Conservation (phyloP, 2,329 filamentous ascomycete species). For the Lomentospora prolificans region DNA sequence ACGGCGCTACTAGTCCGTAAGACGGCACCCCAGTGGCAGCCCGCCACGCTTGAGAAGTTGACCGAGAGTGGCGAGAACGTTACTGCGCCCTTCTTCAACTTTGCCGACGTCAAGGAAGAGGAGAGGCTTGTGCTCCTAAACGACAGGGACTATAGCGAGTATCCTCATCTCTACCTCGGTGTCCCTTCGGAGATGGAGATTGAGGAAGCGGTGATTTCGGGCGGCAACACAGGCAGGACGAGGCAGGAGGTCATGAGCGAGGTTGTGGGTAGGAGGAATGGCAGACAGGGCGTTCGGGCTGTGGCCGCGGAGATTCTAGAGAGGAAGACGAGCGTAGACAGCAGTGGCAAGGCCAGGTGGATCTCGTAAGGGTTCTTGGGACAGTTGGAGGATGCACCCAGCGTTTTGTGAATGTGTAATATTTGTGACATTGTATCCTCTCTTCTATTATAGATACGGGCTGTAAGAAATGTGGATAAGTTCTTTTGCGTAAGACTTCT, state of each 20-base stretch:
- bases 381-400: not conserved
- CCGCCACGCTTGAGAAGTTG: conserved; percentile 61
- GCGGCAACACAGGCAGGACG: conserved; percentile 20
- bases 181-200: conserved; percentile 64
- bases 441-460: conserved; percentile 11
- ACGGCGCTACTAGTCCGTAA: conserved; percentile 67
- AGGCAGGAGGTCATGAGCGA: conserved; percentile 50
- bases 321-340: conserved; percentile 46
- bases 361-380: not conserved
- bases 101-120: conserved; percentile 27
- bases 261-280: conserved; percentile 48
- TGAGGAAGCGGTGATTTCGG: conserved; percentile 29
- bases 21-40: conserved; percentile 63
- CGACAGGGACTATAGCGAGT: conserved; percentile 54
- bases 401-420: not conserved
- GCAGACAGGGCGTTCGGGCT: conserved; percentile 59
- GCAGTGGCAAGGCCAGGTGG: conserved; percentile 34
- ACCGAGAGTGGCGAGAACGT: conserved; percentile 29
- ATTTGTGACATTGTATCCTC: not conserved
- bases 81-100: conserved; percentile 59
- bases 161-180: conserved; percentile 62
- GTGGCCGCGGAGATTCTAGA: conserved; percentile 59
- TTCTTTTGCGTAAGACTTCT: not conserved
- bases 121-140: conserved; percentile 51
- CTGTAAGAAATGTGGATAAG: conserved; percentile 12